Conservation (phyloP, 345 rosid species). For the Eucalyptus curtisii region DNA sequence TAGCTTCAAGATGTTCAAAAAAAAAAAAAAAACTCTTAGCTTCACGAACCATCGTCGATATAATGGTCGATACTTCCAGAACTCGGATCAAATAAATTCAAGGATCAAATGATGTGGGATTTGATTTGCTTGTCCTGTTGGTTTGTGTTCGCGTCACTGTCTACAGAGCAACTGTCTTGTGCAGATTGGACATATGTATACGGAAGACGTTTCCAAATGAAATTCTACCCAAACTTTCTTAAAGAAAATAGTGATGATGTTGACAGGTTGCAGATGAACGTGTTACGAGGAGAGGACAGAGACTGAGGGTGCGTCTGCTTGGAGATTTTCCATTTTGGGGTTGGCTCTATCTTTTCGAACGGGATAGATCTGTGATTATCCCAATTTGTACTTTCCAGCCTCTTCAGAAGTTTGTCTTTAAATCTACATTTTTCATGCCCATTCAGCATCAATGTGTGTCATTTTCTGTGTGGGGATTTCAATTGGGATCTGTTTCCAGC, state of each 20-base stretch:
- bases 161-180: not conserved
- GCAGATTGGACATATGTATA: not conserved
- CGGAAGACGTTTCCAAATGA: not conserved
- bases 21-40: too few species aligned
- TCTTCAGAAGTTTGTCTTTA: not conserved
- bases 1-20: not conserved
- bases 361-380: not conserved
- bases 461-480: not conserved
- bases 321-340: not conserved
- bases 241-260: not conserved
- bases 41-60: not conserved
- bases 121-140: not conserved
- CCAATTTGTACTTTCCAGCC: not conserved
- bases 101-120: not conserved
- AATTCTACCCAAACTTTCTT: not conserved
- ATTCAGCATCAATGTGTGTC: not conserved
- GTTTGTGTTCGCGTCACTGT: not conserved
- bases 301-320: not conserved
- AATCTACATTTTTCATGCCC: not conserved
- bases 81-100: not conserved
- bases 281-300: constrained; percentile 37
- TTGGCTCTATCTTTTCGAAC: not conserved
- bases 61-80: not conserved
- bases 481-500: not conserved
- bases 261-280: constrained; percentile 56